phyloP scores from a whole-genome alignment of 331 rosid genomes.

The Malus hybrid region DNA sequence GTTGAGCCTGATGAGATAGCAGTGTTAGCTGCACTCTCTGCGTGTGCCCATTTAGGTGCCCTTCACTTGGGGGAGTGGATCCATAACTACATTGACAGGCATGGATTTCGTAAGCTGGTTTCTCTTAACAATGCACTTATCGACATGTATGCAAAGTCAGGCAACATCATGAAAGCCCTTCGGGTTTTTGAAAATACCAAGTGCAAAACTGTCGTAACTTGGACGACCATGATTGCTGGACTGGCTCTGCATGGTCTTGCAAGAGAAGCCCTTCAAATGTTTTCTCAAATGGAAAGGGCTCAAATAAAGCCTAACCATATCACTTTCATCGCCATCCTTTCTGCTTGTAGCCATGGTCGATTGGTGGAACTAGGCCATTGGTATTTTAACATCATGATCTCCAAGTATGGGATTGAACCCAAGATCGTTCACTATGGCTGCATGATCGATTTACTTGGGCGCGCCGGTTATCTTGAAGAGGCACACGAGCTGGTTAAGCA shows the following conservation, averaged over 20 bases:
- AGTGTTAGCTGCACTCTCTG: constrained; percentile 50
- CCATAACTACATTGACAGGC: constrained; percentile 41
- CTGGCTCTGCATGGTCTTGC: constrained; percentile 69
- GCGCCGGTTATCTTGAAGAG: constrained; percentile 59
- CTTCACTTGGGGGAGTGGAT: constrained; percentile 57
- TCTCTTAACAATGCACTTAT: constrained; percentile 50
- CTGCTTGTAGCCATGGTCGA: constrained; percentile 66
- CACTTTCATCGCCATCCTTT: constrained; percentile 57
- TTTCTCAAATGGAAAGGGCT: constrained; percentile 47
- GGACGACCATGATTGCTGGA: constrained; percentile 65
- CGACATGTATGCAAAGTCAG: constrained; percentile 74
- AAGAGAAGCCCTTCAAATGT: constrained; percentile 38
- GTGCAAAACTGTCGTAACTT: constrained; percentile 41
- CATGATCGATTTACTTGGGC: constrained; percentile 62
- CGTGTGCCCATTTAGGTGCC: constrained; percentile 63
- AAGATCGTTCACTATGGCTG: constrained; percentile 63
- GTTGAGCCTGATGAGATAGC: constrained; percentile 57
- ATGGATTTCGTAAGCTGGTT: constrained; percentile 26
- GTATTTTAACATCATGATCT: constrained; percentile 36
- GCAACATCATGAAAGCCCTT: constrained; percentile 44
- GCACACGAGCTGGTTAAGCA: constrained; percentile 34
- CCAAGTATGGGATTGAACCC: constrained; percentile 35
- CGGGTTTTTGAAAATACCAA: constrained; percentile 36
- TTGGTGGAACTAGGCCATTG: constrained; percentile 39
- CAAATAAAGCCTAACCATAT: constrained; percentile 42